Conservation (phyloP, 345 rosid species). For the Arabidopsis arenosa region DNA sequence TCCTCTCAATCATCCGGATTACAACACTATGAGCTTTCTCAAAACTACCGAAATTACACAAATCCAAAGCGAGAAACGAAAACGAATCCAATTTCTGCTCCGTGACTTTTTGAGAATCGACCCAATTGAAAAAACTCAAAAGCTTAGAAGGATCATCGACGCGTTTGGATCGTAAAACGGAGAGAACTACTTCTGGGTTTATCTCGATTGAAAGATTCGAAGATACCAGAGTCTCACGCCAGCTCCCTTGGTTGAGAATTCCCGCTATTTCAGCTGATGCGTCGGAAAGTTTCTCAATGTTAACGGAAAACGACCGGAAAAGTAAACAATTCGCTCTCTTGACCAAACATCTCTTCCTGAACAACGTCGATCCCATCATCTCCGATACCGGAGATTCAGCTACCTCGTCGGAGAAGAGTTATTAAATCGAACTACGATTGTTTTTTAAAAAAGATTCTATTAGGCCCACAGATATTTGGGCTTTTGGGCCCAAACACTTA, state of each 20-base stretch:
- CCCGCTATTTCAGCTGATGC: conserved; percentile 46
- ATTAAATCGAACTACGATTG: background rate
- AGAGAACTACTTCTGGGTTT: conserved; percentile 66
- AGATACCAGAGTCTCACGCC: conserved; percentile 55
- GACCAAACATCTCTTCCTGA: conserved; percentile 6
- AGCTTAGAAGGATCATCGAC: conserved; percentile 62
- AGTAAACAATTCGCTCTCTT: background rate
- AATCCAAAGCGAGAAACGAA: conserved; percentile 55
- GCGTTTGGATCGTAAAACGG: conserved; percentile 54
- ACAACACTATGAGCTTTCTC: conserved; percentile 50
- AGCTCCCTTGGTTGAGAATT: conserved; percentile 54
- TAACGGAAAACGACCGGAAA: conserved; percentile 44
- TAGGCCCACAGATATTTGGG: background rate
- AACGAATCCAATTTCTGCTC: conserved; percentile 59
- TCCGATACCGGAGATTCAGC: conserved; percentile 28
- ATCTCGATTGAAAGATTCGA: conserved; percentile 50
- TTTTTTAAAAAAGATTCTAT: background rate
- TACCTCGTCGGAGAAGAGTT: conserved; percentile 28
- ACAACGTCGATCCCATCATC: conserved; percentile 26
- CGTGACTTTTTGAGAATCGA: conserved; percentile 44
- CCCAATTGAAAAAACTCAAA: conserved; percentile 69
- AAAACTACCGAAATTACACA: conserved; percentile 58
- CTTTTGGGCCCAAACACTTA: background rate
- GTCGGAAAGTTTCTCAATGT: conserved; percentile 7
- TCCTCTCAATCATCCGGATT: conserved; percentile 52